phyloP scores from a whole-genome alignment of 2,329 filamentous ascomycete species.

The Aplosporella prunicola region DNA sequence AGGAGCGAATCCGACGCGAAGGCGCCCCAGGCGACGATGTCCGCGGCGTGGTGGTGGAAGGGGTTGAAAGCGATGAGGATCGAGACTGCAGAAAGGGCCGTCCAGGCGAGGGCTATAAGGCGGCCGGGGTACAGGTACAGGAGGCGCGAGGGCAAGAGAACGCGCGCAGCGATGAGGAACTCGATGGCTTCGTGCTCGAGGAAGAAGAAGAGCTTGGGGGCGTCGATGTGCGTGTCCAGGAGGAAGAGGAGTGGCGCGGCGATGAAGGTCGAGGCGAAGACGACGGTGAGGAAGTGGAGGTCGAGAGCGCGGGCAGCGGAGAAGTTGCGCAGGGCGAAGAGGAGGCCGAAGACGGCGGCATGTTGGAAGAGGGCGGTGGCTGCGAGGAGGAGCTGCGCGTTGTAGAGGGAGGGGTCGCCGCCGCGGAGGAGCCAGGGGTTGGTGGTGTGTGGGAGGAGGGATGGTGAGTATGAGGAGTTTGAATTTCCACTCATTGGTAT shows the following conservation, averaged over 20 bases:
- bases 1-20: conserved; percentile 12
- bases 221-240: conserved; percentile 8
- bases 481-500: too few relatives aligned
- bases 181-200: conserved; percentile 14
- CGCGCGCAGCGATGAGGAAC: conserved; percentile 11
- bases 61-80: conserved; percentile 8
- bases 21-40: conserved; percentile 12
- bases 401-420: conserved; percentile 11
- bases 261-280: conserved; percentile 12
- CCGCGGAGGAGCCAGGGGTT: conserved; percentile 6
- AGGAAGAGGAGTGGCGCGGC: conserved; percentile 13
- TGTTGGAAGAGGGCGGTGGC: conserved; percentile 12
- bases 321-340: conserved; percentile 14
- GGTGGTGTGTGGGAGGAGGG: conserved; percentile 6
- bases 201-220: conserved; percentile 12
- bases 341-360: conserved; percentile 11
- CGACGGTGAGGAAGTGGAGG: conserved; percentile 13
- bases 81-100: conserved; percentile 5
- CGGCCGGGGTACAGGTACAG: conserved; percentile 2
- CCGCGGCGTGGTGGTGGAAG: conserved; percentile 11
- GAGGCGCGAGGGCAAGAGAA: conserved; percentile 7
- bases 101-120: conserved; percentile 11
- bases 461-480: too few relatives aligned
- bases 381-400: conserved; percentile 7
- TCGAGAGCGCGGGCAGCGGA: conserved; percentile 12